phyloP scores from a whole-genome alignment of 768 basidiomycete species.

The Galerina marginata region DNA sequence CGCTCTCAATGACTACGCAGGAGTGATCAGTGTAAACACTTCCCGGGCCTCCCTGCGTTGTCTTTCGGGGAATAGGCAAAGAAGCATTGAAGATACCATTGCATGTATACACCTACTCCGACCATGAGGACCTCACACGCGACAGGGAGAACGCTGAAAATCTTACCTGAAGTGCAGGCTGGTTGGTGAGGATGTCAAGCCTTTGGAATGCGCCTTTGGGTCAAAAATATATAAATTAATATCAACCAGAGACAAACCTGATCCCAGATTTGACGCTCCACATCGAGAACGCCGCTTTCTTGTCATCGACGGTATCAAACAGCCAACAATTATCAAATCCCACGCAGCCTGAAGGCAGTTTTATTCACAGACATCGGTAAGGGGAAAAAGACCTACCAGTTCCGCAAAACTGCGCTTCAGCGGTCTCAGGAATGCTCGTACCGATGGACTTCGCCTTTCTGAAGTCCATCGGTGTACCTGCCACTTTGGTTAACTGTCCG shows the following conservation, averaged over 20 bases:
- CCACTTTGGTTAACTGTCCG: conserved; percentile 40
- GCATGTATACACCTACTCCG: conserved; percentile 44
- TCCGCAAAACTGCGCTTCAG: conserved; percentile 41
- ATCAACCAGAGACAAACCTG: conserved; percentile 29
- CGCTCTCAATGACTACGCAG: conserved; percentile 51
- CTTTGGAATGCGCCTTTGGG: conserved; percentile 18
- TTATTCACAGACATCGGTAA: neutral
- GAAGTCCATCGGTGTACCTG: conserved; percentile 49
- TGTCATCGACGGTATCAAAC: conserved; percentile 38
- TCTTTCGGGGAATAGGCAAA: conserved; percentile 46
- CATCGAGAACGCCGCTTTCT: conserved; percentile 40
- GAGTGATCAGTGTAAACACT: conserved; percentile 42
- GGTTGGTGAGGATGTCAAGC: conserved; percentile 49
- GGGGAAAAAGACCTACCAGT: conserved; percentile 31
- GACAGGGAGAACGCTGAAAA: neutral
- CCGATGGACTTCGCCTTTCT: conserved; percentile 46
- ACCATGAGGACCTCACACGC: neutral
- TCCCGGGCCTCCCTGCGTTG: conserved; percentile 44
- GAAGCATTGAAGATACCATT: conserved; percentile 43
- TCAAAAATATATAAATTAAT: neutral
- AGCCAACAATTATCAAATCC: conserved; percentile 56
- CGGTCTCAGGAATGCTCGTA: conserved; percentile 40
- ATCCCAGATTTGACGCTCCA: conserved; percentile 55
- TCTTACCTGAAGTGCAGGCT: conserved; percentile 47
- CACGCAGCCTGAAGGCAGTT: conserved; percentile 37